These are phyloP conservation scores for Hanseniaspora lindneri DNA, from an alignment of 805 yeast species.

Conservation along the genomic window DNA sequence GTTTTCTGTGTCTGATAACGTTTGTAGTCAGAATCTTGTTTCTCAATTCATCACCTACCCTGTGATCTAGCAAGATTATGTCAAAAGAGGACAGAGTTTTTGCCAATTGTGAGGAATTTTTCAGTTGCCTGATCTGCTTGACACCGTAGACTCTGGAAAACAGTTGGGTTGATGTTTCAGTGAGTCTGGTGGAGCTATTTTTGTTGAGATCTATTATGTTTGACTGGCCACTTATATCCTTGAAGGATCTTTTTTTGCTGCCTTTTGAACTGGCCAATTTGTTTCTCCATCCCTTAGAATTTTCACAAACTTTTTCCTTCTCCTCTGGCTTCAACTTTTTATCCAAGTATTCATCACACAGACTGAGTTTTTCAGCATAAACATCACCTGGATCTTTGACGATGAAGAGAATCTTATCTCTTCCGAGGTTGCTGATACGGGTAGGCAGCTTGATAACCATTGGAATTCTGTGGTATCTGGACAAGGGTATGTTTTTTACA, in stretches of 20 bases:
- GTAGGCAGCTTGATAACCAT: conserved; percentile 48
- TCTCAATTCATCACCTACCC: conserved; percentile 13
- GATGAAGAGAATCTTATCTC: conserved; percentile 44
- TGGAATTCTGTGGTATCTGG: conserved; percentile 34
- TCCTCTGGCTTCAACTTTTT: neutral
- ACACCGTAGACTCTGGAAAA: conserved; percentile 53
- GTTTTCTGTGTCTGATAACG: conserved; percentile 16
- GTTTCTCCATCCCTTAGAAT: conserved; percentile 14
- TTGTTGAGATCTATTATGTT: conserved; percentile 13
- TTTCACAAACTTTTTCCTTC: neutral
- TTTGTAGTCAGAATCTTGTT: conserved; percentile 12
- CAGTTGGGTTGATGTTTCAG: conserved; percentile 45
- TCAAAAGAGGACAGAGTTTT: conserved; percentile 6
- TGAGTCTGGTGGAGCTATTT: conserved; percentile 4
- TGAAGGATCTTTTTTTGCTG: conserved; percentile 15
- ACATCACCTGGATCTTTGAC: conserved; percentile 62
- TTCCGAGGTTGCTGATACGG: conserved; percentile 37
- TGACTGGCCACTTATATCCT: neutral
- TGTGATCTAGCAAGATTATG: conserved; percentile 9
- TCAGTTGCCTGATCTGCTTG: conserved; percentile 33
- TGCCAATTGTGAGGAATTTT: conserved; percentile 5
- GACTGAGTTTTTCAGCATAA: conserved; percentile 38
- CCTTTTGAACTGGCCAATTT: neutral
- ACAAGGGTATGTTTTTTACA: conserved; percentile 6
- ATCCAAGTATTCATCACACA: conserved; percentile 10